Evolutionary conservation across 768 basidiomycete species (phyloP).

Genomic region (Ramaria sp.): DNA sequence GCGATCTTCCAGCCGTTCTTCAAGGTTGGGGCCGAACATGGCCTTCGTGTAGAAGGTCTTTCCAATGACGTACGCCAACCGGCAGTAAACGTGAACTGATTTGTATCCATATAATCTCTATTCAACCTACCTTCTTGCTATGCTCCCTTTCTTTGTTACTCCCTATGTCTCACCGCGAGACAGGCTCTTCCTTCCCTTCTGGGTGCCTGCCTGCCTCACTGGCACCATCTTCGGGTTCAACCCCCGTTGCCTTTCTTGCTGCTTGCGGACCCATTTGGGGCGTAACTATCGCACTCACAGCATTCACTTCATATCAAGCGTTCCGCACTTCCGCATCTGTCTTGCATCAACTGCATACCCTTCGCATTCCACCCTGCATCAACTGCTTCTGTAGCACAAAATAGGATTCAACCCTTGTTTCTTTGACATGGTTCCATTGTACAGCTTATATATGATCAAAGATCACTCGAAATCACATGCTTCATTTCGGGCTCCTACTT

Average conservation of each 20-base stretch:
- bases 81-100: slow-evolving; percentile 16
- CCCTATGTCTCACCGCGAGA: slow-evolving; percentile 21
- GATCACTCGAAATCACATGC: neutral
- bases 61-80: neutral
- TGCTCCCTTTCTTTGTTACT: slow-evolving; percentile 14
- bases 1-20: slow-evolving; percentile 85
- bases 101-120: slow-evolving; percentile 10
- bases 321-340: slow-evolving; percentile 12
- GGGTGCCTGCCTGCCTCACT: too few species aligned
- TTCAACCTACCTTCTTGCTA: slow-evolving; percentile 17
- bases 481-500: too few species aligned
- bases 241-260: slow-evolving; percentile 45
- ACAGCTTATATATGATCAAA: neutral
- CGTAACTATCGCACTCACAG: slow-evolving; percentile 16
- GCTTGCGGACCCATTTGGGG: slow-evolving; percentile 5
- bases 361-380: slow-evolving; percentile 7
- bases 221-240: slow-evolving; percentile 60
- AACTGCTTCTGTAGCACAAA: slow-evolving; percentile 10
- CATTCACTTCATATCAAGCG: slow-evolving; percentile 48
- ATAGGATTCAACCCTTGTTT: slow-evolving; percentile 7
- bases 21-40: slow-evolving; percentile 59
- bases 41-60: slow-evolving; percentile 11
- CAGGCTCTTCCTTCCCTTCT: too few species aligned
- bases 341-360: slow-evolving; percentile 27
- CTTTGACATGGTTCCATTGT: neutral